These are phyloP conservation scores for Herpotrichia juniperi DNA, from an alignment of 2,329 filamentous ascomycete genomes.

Conservation along the genomic window DNA sequence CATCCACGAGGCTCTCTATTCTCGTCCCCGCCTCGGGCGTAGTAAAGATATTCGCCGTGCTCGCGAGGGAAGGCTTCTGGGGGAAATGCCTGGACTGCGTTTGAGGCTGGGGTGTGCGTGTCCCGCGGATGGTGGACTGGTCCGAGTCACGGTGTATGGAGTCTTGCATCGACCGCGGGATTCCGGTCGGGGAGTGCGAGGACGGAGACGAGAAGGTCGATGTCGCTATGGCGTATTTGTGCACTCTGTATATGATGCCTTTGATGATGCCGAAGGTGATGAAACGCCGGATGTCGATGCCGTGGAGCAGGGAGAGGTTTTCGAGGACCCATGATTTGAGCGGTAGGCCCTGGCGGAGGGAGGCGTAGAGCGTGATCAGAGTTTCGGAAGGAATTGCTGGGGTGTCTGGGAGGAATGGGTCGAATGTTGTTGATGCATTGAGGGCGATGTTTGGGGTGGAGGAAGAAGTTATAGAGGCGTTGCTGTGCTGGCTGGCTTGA, in stretches of 20 bases:
- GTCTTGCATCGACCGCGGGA: conserved; percentile 29
- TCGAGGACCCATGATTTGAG: conserved; percentile 85
- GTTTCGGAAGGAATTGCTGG: conserved; percentile 35
- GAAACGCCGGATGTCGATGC: conserved; percentile 86
- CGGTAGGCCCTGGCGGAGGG: conserved; percentile 81
- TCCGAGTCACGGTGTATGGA: conserved; percentile 25
- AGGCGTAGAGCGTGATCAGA: conserved; percentile 83
- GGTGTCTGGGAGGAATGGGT: conserved; percentile 18
- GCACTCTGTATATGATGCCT: conserved; percentile 88
- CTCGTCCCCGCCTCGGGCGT: conserved; percentile 10
- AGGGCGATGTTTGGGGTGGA: conserved; percentile 19
- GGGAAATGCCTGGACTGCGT: conserved; percentile 21
- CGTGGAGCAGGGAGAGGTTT: conserved; percentile 72
- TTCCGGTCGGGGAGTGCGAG: conserved; percentile 25
- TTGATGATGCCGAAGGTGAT: conserved; percentile 97
- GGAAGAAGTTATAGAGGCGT: background rate
- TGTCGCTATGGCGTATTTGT: conserved; percentile 79
- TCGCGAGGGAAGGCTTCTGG: conserved; percentile 21
- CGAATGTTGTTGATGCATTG: conserved; percentile 1
- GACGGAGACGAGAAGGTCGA: conserved; percentile 9
- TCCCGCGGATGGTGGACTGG: conserved; percentile 4
- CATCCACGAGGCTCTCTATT: conserved; percentile 9
- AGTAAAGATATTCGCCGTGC: conserved; percentile 5
- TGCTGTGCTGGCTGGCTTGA: conserved; percentile 24
- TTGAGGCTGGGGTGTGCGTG: conserved; percentile 6